A percentile compares a stretch with the other conserved stretches of the same genome.
Evolutionary conservation across 371 early-diverging fungal genomes (phyloP).

Genomic region (Basidiobolus meristosporus): DNA sequence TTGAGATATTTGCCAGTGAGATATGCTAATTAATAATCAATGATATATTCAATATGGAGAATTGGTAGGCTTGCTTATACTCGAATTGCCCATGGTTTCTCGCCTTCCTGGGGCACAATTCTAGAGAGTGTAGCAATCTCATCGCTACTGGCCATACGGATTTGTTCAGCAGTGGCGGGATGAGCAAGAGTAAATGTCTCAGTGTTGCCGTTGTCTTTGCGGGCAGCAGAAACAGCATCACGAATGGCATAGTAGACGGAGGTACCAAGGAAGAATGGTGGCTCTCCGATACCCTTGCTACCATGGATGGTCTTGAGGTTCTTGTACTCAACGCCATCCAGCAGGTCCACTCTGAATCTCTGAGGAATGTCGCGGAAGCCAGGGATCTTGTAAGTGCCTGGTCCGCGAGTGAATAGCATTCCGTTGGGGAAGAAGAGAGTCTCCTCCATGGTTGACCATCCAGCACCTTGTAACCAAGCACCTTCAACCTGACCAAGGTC

Average conservation of each 20-base stretch:
- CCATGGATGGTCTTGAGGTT: conserved; percentile 43
- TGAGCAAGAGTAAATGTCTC: conserved; percentile 26
- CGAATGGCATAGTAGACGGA: conserved; percentile 52
- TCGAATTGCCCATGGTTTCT: too few species aligned
- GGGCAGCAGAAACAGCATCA: conserved; percentile 39
- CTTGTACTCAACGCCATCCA: conserved; percentile 30
- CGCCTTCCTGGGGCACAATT: neutral
- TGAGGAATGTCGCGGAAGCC: conserved; percentile 51
- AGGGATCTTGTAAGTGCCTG: conserved; percentile 66
- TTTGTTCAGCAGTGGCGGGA: conserved; percentile 53
- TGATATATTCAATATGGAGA: too few species aligned
- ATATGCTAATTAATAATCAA: too few species aligned
- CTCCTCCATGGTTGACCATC: conserved; percentile 59
- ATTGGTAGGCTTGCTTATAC: too few species aligned
- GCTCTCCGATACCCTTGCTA: conserved; percentile 68
- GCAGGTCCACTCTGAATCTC: conserved; percentile 40
- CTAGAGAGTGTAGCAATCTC: conserved; percentile 8
- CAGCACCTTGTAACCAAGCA: conserved; percentile 50
- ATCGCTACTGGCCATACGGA: conserved; percentile 40
- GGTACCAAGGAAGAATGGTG: conserved; percentile 55
- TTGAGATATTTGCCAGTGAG: too few species aligned
- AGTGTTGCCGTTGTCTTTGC: conserved; percentile 16
- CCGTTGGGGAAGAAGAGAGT: conserved; percentile 40
- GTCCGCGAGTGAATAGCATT: conserved; percentile 44
- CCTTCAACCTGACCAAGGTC: conserved; percentile 71